Conservation (phyloP, 352 stramenopile species). For the Globisporangium rhizosaccharum region DNA sequence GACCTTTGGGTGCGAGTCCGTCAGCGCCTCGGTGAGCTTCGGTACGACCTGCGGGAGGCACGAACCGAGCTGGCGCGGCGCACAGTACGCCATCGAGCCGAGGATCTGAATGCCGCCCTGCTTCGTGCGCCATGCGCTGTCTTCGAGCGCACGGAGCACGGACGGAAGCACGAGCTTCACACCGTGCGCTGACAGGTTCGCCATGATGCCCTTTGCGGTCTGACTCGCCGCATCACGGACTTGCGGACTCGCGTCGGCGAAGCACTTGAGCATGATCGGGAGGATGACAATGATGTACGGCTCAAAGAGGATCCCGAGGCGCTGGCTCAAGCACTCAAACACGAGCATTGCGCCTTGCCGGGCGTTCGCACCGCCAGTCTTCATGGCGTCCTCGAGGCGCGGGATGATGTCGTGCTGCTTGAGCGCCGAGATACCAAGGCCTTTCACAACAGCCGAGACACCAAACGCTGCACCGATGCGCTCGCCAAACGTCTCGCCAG, state of each 20-base stretch:
- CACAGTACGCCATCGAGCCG: constrained; percentile 96
- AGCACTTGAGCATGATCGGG: constrained; percentile 97
- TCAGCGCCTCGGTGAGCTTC: constrained; percentile 95
- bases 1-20: constrained; percentile 98
- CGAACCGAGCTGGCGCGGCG: constrained; percentile 97
- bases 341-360: constrained; percentile 95
- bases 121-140: constrained; percentile 97
- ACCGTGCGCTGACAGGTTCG: constrained; percentile 96
- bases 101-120: constrained; percentile 98
- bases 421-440: constrained; percentile 96
- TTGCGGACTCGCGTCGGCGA: constrained; percentile 93
- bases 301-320: constrained; percentile 98
- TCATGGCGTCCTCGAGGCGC: constrained; percentile 82
- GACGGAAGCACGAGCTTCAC: constrained; percentile 99
- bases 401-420: constrained; percentile 98
- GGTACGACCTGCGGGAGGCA: constrained; percentile 99
- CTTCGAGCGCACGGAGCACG: constrained; percentile 93
- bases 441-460: constrained; percentile 98
- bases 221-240: constrained; percentile 95
- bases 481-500: constrained; percentile 79
- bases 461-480: constrained; percentile 95
- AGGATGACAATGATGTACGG: constrained; percentile 98
- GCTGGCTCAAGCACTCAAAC: constrained; percentile 96
- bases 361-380: constrained; percentile 62
- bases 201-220: constrained; percentile 97